These are phyloP conservation scores for Saccharomyces paradoxus DNA, from an alignment of 805 yeast species.

Conservation along the genomic window DNA sequence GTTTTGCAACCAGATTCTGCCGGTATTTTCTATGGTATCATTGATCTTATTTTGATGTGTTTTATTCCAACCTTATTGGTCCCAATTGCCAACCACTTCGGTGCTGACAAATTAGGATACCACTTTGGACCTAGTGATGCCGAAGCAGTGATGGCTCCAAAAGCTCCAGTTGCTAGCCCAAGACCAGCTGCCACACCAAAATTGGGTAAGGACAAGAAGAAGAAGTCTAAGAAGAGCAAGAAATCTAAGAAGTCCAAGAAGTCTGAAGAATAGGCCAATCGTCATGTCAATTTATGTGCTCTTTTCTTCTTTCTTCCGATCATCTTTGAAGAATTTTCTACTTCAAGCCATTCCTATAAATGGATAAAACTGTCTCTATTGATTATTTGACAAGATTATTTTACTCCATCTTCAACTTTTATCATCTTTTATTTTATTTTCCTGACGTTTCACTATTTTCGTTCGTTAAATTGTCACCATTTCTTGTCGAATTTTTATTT, in stretches of 20 bases:
- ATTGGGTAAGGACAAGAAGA: constrained; percentile 1
- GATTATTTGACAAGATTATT: background rate
- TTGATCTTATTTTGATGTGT: constrained; percentile 42
- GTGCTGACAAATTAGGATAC: constrained; percentile 18
- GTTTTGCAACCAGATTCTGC: constrained; percentile 51
- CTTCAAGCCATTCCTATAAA: background rate
- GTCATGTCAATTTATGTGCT: background rate
- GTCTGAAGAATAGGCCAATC: constrained; percentile 7
- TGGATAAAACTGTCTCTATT: background rate
- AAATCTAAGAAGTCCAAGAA: constrained; percentile 13
- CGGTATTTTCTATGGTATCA: constrained; percentile 50
- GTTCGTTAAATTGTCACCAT: background rate
- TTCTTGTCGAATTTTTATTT: background rate
- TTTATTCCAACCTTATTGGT: constrained; percentile 22
- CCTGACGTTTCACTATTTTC: background rate
- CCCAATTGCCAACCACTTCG: constrained; percentile 16
- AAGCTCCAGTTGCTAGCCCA: constrained; percentile 8
- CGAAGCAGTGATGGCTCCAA: constrained; percentile 6
- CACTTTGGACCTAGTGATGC: constrained; percentile 4
- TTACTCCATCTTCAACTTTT: background rate
- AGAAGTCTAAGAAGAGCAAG: constrained; percentile 4
- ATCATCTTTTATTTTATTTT: background rate
- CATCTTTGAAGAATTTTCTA: background rate
- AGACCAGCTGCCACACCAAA: constrained; percentile 8
- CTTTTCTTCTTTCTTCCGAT: background rate